A percentile compares a stretch with the other conserved stretches of the same genome.
phyloP scores from a whole-genome alignment of 768 basidiomycete genomes.

The Gelatoporia subvermispora region DNA sequence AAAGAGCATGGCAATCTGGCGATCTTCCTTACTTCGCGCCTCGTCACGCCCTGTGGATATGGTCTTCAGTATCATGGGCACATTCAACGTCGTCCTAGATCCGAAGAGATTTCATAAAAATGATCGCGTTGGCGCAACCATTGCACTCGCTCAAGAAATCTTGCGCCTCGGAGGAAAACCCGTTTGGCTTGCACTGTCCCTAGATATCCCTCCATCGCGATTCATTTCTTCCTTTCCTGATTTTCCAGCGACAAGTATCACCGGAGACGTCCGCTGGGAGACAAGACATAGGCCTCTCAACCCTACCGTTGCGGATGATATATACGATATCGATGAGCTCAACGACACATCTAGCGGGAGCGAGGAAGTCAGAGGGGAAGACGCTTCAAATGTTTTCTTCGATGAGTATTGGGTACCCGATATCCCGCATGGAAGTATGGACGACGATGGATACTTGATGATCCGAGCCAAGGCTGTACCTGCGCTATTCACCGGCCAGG shows the following conservation, averaged over 20 bases:
- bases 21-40: constrained; percentile 1
- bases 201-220: not conserved
- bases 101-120: not conserved
- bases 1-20: not conserved
- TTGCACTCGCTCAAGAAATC: constrained; percentile 1
- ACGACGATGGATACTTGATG: not conserved
- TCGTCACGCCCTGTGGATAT: constrained; percentile 2
- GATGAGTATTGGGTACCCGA: not conserved
- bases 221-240: constrained; percentile 1
- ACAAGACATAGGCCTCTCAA: too few species aligned
- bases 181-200: not conserved
- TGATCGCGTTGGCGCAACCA: constrained; percentile 1
- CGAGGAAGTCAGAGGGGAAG: not conserved
- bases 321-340: too few species aligned
- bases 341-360: not conserved
- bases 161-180: not conserved
- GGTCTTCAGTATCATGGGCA: constrained; percentile 5
- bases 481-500: too few species aligned
- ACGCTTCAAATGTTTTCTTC: not conserved
- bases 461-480: not conserved
- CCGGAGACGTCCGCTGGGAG: not conserved
- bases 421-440: not conserved
- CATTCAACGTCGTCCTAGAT: not conserved
- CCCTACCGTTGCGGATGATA: not conserved
- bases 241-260: not conserved